phyloP scores from a whole-genome alignment of 148 eudicot genomes.

The Cornus kousa region DNA sequence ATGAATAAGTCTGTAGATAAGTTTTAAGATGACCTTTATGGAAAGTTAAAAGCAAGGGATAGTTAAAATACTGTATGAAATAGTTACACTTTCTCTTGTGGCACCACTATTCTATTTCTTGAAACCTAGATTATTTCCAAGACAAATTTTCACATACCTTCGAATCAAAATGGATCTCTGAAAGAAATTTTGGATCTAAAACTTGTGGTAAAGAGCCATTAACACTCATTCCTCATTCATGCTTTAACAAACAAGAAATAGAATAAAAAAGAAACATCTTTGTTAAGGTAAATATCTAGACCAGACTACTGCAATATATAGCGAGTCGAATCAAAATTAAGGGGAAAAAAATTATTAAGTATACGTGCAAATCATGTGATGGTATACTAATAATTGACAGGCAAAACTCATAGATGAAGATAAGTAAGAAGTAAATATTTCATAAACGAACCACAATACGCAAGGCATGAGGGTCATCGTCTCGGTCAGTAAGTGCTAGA shows the following conservation, averaged over 20 bases:
- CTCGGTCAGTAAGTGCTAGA: constrained; percentile 94
- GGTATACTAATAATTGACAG: neutral
- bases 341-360: neutral
- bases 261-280: neutral
- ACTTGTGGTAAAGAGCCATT: neutral
- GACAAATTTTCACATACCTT: neutral
- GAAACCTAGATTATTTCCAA: too few species aligned
- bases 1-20: too few species aligned
- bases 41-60: too few species aligned
- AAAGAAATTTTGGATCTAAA: neutral
- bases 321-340: neutral
- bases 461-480: constrained; percentile 94
- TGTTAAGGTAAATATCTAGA: neutral
- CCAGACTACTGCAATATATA: neutral
- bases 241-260: neutral
- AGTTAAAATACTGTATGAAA: neutral
- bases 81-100: too few species aligned
- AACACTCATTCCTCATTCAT: neutral
- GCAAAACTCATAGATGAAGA: neutral
- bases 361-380: neutral
- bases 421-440: neutral
- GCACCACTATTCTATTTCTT: too few species aligned
- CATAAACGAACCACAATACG: constrained; percentile 69
- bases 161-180: neutral
- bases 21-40: too few species aligned